A percentile compares a stretch with the other conserved stretches of the same genome.
phyloP scores from a whole-genome alignment of 2,329 filamentous ascomycete species.

The Aspergillus versicolor region DNA sequence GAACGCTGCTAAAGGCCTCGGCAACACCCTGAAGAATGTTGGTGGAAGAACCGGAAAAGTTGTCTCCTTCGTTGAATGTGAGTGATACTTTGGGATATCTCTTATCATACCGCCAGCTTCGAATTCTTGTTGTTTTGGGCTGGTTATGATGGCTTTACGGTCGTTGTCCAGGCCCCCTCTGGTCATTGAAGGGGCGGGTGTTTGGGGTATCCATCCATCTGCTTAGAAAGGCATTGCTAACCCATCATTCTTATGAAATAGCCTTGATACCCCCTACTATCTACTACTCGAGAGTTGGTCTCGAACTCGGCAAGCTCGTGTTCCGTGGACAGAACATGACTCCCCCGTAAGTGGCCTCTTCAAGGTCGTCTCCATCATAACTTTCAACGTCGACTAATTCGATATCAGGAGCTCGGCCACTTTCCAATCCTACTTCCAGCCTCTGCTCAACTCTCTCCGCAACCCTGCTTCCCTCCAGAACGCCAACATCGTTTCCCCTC shows the following conservation, averaged over 20 bases:
- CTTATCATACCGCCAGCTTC: neutral
- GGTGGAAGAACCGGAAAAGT: constrained; percentile 80
- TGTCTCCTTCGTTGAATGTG: constrained; percentile 83
- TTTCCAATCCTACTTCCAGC: constrained; percentile 85
- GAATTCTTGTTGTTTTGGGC: neutral
- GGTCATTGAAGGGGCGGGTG: constrained; percentile 3
- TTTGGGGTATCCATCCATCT: neutral
- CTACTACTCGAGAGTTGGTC: constrained; percentile 87
- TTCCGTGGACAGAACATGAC: constrained; percentile 87
- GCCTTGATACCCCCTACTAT: constrained; percentile 80
- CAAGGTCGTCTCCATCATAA: neutral
- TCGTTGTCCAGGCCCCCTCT: neutral
- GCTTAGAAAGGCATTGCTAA: constrained; percentile 23
- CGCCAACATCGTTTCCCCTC: constrained; percentile 56
- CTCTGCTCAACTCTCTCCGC: constrained; percentile 66
- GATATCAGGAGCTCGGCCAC: constrained; percentile 66
- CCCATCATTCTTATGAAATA: constrained; percentile 40
- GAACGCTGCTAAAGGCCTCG: constrained; percentile 67
- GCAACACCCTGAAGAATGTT: constrained; percentile 68
- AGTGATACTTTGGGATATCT: constrained; percentile 37
- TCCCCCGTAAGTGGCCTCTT: constrained; percentile 73
- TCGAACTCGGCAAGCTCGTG: constrained; percentile 85
- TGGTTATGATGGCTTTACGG: neutral
- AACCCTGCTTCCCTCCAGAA: constrained; percentile 65
- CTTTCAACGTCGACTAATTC: constrained; percentile 15